These are phyloP conservation scores for Allantophomopsis cytisporea DNA, from an alignment of 2,329 filamentous ascomycete genomes.

Conservation along the genomic window DNA sequence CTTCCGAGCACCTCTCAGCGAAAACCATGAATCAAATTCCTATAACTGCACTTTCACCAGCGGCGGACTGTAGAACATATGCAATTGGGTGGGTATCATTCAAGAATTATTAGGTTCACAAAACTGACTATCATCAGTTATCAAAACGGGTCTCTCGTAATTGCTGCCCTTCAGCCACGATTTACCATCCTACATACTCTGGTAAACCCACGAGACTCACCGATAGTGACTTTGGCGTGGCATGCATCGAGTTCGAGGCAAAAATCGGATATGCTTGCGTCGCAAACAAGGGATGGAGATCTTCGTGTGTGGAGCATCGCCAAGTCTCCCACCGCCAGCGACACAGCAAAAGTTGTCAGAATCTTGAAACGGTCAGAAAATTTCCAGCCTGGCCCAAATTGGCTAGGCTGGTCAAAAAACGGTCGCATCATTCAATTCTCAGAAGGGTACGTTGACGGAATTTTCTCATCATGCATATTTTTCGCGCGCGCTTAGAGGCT, in stretches of 20 bases:
- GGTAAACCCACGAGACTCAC: constrained; percentile 69
- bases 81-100: constrained; percentile 65
- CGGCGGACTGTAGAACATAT: constrained; percentile 83
- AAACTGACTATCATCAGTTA: constrained; percentile 41
- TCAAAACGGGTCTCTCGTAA: constrained; percentile 84
- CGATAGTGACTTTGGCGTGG: constrained; percentile 80
- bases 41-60: constrained; percentile 84
- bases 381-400: constrained; percentile 65
- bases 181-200: constrained; percentile 93
- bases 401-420: constrained; percentile 98
- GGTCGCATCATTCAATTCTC: constrained; percentile 88
- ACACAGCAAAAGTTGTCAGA: constrained; percentile 78
- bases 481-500: constrained; percentile 34
- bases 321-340: constrained; percentile 57
- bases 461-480: constrained; percentile 12
- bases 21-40: constrained; percentile 86
- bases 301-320: constrained; percentile 93
- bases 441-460: constrained; percentile 55
- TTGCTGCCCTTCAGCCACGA: constrained; percentile 77
- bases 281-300: constrained; percentile 84
- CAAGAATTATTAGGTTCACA: not conserved
- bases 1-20: constrained; percentile 82
- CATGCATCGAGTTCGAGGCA: constrained; percentile 92
- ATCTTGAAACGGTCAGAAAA: constrained; percentile 72
- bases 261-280: constrained; percentile 95